phyloP scores from a whole-genome alignment of 169 alveolate genomes.

The Besnoitia besnoiti region DNA sequence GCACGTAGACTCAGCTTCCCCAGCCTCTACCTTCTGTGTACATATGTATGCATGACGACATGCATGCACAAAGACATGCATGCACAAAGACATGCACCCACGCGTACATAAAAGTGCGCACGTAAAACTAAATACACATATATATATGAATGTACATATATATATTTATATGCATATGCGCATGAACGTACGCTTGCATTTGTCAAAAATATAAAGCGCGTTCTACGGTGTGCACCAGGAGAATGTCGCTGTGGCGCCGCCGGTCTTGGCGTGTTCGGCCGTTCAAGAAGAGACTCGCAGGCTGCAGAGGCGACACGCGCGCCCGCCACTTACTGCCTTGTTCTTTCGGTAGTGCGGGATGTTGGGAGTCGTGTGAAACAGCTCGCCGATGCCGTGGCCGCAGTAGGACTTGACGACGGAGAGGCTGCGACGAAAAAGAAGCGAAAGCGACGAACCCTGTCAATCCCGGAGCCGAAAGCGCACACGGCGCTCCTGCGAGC shows the following conservation, averaged over 20 bases:
- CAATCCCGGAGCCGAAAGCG: too few relatives aligned
- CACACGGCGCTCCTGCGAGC: too few relatives aligned
- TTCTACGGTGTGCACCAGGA: not conserved
- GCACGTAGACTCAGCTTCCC: not conserved
- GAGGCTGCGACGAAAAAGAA: constrained; percentile 19
- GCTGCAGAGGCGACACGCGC: too few relatives aligned
- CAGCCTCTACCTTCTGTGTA: constrained; percentile 40
- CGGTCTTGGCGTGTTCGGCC: not conserved
- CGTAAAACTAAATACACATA: not conserved
- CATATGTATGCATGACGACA: too few relatives aligned
- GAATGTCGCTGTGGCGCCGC: not conserved
- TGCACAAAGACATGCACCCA: too few relatives aligned
- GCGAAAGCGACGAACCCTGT: too few relatives aligned
- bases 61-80: too few relatives aligned
- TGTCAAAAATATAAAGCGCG: not conserved
- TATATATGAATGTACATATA: not conserved
- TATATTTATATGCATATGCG: not conserved
- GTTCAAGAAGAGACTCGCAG: too few relatives aligned
- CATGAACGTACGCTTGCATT: not conserved
- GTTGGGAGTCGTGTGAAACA: constrained; percentile 96
- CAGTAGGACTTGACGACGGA: constrained; percentile 83
- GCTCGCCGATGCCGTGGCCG: constrained; percentile 99
- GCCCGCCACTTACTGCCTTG: constrained; percentile 98
- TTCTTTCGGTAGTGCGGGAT: constrained; percentile 98
- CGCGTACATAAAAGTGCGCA: too few relatives aligned